phyloP scores from a whole-genome alignment of 1,284 basidiomycete species.

The Vanrija sp. region DNA sequence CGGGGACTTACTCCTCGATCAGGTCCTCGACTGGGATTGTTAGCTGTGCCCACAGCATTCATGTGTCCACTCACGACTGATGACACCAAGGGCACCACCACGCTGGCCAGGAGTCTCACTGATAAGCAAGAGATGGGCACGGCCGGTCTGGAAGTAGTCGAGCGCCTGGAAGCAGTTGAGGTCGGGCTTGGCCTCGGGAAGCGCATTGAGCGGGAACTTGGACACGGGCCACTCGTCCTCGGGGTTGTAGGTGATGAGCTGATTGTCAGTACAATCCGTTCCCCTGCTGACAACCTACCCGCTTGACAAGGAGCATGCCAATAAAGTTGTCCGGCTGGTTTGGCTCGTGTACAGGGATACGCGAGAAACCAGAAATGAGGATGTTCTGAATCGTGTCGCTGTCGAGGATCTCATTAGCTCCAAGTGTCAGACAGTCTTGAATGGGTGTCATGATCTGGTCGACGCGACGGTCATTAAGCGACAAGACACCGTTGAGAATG shows the following conservation, averaged over 20 bases:
- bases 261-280: not conserved
- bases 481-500: constrained; percentile 82
- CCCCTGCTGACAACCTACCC: constrained; percentile 51
- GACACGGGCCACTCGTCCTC: constrained; percentile 71
- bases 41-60: not conserved
- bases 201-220: constrained; percentile 68
- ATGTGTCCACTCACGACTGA: constrained; percentile 51
- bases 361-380: constrained; percentile 83
- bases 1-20: constrained; percentile 43
- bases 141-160: constrained; percentile 80
- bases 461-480: constrained; percentile 77
- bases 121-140: constrained; percentile 86
- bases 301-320: constrained; percentile 83
- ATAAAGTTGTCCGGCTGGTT: constrained; percentile 71
- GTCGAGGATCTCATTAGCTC: constrained; percentile 74
- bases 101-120: constrained; percentile 74
- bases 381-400: constrained; percentile 67
- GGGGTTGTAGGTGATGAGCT: constrained; percentile 89
- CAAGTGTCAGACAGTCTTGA: constrained; percentile 51
- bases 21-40: constrained; percentile 45
- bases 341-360: constrained; percentile 84
- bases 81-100: constrained; percentile 76
- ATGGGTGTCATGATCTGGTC: constrained; percentile 84
- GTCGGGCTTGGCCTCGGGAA: constrained; percentile 83
- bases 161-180: constrained; percentile 69